Percentiles rank a stretch among this genome's conserved stretches.
These are phyloP conservation scores for Macrolepiota fuliginosa DNA, from an alignment of 768 basidiomycete genomes.

Conservation along the genomic window DNA sequence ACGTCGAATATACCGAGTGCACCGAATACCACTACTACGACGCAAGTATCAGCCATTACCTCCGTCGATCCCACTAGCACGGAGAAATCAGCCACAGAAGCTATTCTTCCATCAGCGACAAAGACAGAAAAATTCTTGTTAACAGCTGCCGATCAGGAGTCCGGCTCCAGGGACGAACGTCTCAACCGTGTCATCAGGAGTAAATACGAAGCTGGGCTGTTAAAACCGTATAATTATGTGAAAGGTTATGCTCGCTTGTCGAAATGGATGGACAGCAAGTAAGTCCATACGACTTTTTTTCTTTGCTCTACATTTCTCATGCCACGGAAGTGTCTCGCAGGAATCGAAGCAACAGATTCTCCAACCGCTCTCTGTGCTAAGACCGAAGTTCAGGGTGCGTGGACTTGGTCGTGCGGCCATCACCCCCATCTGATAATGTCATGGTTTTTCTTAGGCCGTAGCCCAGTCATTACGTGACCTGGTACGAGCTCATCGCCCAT, in stretches of 20 bases:
- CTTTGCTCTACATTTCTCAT: conserved; percentile 6
- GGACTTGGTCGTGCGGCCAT: neutral
- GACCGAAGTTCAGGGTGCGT: conserved; percentile 81
- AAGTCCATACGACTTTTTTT: conserved; percentile 16
- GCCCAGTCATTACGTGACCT: conserved; percentile 85
- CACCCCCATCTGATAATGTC: conserved; percentile 1
- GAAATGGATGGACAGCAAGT: conserved; percentile 96
- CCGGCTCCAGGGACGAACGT: conserved; percentile 87
- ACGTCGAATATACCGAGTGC: conserved; percentile 14
- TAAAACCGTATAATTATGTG: conserved; percentile 96
- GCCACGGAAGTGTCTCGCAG: conserved; percentile 66
- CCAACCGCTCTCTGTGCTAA: conserved; percentile 80
- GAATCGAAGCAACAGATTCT: conserved; percentile 91
- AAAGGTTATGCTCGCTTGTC: conserved; percentile 91
- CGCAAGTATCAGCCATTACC: conserved; percentile 13
- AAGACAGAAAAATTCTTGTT: conserved; percentile 88
- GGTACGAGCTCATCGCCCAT: conserved; percentile 34
- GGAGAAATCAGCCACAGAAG: conserved; percentile 22
- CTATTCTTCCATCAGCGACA: conserved; percentile 68
- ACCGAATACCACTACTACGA: conserved; percentile 12
- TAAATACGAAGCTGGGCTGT: conserved; percentile 93
- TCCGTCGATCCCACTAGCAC: conserved; percentile 13
- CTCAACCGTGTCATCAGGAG: conserved; percentile 89
- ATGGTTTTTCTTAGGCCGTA: conserved; percentile 49
- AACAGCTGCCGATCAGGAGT: conserved; percentile 92